Evolutionary conservation across 345 rosid genomes (phyloP).

Genomic region (Draba incana): DNA sequence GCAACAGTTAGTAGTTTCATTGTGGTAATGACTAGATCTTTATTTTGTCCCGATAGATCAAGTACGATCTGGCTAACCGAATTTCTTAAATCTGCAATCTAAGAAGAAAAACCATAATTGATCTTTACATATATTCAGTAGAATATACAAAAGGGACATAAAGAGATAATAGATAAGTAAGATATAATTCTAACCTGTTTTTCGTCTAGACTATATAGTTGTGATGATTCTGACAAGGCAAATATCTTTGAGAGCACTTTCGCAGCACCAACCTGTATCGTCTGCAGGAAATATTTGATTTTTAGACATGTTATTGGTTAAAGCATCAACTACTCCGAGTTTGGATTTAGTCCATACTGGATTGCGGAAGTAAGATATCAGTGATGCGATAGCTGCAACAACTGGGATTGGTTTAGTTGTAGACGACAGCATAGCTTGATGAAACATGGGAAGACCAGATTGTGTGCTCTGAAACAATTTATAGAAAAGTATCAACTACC

Average conservation of each 20-base stretch:
- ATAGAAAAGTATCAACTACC: conserved; percentile 34
- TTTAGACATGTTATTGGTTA: conserved; percentile 19
- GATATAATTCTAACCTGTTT: conserved; percentile 62
- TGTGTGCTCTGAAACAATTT: conserved; percentile 59
- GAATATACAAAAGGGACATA: conserved; percentile 18
- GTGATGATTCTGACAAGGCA: conserved; percentile 55
- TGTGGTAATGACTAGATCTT: conserved; percentile 63
- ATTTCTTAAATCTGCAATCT: conserved; percentile 65
- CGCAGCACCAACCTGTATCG: conserved; percentile 69
- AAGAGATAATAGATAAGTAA: conserved; percentile 28
- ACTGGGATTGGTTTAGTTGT: conserved; percentile 72
- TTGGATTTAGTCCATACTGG: conserved; percentile 54
- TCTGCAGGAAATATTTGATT: conserved; percentile 48
- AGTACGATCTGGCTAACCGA: conserved; percentile 49
- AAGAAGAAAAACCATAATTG: conserved; percentile 37
- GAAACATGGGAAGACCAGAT: conserved; percentile 60
- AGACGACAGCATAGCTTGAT: conserved; percentile 78
- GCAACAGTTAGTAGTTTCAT: conserved; percentile 68
- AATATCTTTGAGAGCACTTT: conserved; percentile 63
- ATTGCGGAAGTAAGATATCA: conserved; percentile 69
- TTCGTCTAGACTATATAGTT: conserved; percentile 64
- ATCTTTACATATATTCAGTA: conserved; percentile 34
- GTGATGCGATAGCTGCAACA: conserved; percentile 71
- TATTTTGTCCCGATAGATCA: conserved; percentile 55
- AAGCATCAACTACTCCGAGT: conserved; percentile 21